phyloP scores from a whole-genome alignment of 352 stramenopile genomes.

The Thalassiosira pacifica region DNA sequence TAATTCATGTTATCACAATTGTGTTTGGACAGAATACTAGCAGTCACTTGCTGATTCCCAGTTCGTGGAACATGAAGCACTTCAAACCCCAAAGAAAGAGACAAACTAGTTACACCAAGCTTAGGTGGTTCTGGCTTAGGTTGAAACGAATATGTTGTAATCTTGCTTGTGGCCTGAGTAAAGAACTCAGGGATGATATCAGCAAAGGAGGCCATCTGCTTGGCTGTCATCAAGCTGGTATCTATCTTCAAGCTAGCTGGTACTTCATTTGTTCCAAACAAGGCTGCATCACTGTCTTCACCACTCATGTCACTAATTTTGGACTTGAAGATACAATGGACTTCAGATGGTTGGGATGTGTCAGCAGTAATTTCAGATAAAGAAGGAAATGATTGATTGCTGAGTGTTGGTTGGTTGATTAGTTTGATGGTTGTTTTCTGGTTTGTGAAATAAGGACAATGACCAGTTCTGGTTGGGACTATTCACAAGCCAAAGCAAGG shows the following conservation, averaged over 20 bases:
- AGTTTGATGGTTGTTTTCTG: background rate
- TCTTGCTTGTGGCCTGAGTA: background rate
- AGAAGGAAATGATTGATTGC: too few relatives aligned
- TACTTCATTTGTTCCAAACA: too few relatives aligned
- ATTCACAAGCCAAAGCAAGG: too few relatives aligned
- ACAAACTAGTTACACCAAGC: background rate
- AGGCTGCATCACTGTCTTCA: too few relatives aligned
- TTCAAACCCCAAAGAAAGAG: background rate
- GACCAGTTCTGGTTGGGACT: background rate
- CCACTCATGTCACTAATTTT: too few relatives aligned
- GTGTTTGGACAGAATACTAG: too few relatives aligned
- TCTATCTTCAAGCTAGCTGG: background rate
- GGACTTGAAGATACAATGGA: background rate
- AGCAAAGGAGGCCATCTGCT: background rate
- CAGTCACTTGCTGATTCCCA: too few relatives aligned
- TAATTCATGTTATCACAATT: too few relatives aligned
- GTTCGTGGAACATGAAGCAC: background rate
- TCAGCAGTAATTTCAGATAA: background rate
- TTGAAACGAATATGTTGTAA: background rate
- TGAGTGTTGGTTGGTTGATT: slow-evolving; percentile 1
- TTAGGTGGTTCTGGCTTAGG: background rate
- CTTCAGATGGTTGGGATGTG: background rate
- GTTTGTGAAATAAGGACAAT: background rate
- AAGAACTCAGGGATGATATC: background rate
- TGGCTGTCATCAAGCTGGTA: slow-evolving; percentile 1